Evolutionary conservation across 2,329 filamentous ascomycete genomes (phyloP), one percentile per base, ranked within the genome.

Genomic region (Sporothrix brunneoviolacea): DNA sequence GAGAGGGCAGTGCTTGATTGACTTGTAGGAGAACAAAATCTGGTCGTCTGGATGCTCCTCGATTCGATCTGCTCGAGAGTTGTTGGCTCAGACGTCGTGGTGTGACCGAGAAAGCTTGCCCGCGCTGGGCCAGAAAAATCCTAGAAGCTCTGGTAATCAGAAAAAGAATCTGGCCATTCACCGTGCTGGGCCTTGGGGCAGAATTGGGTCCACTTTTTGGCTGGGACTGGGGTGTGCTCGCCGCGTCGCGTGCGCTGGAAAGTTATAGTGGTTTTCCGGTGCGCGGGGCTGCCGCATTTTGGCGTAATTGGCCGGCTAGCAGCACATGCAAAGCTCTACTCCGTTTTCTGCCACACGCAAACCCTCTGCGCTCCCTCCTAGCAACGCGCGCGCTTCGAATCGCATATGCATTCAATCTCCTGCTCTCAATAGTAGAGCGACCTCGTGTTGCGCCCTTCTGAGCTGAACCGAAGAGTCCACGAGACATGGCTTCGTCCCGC

Each of bases 201-300:
- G 27, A 15, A n/a, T n/a, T 12, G 3, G 48, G n/a, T 19, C 48
- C 42, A 42, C 41, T 42, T 16, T 32, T n/a, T n/a, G n/a, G n/a
- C n/a, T n/a, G n/a, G n/a, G n/a, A n/a, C n/a, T n/a, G n/a, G n/a
- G n/a, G n/a, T n/a, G n/a, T n/a, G 16, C 27, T 24, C 22, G 27
- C 41, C 49, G 49, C 49, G 49, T 41, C 49, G 49, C 49, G 49
- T 41, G 48, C 39, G 33, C 32, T 44, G 32, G 32, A 30, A 39
- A 38, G 13, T 28, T 47, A 41, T 19, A 45, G 49, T 51, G 49
- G 28, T 41, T 46, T 40, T 45, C 36, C 21, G 12, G 48, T 21
- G 33, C 28, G 33, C 32, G 47, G 21, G 39, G 39, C 39, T 51
- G 39, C 36, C 49, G 42, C 32, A 47, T 46, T 46, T 51, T 37